Base-by-base conservation (phyloP, 495 filamentous ascomycete species). In the Pseudotulostoma volvatum region DNA sequence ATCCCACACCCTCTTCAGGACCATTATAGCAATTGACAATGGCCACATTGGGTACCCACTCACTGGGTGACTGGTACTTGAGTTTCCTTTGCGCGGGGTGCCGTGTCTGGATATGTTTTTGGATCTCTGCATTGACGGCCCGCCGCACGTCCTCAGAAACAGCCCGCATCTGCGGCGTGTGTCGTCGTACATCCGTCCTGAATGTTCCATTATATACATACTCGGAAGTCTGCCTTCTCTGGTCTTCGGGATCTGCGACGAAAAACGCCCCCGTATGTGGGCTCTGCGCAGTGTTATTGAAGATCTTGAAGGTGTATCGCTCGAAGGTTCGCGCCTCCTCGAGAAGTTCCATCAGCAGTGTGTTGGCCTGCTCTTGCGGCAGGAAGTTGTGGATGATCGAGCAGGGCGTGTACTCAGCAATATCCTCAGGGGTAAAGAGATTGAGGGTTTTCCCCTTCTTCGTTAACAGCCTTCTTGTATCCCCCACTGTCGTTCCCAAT, bases 11-110 rank as follows among this genome's bases (percentile, higher is more conserved):
- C 60, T 97, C 74, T 1, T 68, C 55, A 0, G 74, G 75, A 0
- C 87, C 86, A 43, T 75, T 60, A 51, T 97, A 97, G 58, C 83
- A 88, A 51, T 97, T 97, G 0, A 93, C 86, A 44, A 94, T 84
- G 0, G 86, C 84, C 0, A 84, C 84, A 46, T 95, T 97, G 5
- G 87, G 79, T 19, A 53, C 63, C 87, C 90, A 95, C 1, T 65
- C 57, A 2, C 70, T 47, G 0, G 81, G 65, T 1, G 77, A 79
- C 45, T 93, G 85, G 46, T 81, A 76, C 43, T 67, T 77, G 41
- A 93, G 70, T 53, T 86, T 93, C 53, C 73, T 67, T 13, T 76
- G 73, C 8, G 58, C 61, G 0, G 73, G 67, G 42, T 85, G 78
- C 25, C 65, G 59, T 5, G 67, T 61, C 13, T 61, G 60, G 41